A percentile compares a stretch with the other conserved stretches of the same genome.
Evolutionary conservation across 2,329 filamentous ascomycete genomes (phyloP).

Genomic region (Fusarium sp.): DNA sequence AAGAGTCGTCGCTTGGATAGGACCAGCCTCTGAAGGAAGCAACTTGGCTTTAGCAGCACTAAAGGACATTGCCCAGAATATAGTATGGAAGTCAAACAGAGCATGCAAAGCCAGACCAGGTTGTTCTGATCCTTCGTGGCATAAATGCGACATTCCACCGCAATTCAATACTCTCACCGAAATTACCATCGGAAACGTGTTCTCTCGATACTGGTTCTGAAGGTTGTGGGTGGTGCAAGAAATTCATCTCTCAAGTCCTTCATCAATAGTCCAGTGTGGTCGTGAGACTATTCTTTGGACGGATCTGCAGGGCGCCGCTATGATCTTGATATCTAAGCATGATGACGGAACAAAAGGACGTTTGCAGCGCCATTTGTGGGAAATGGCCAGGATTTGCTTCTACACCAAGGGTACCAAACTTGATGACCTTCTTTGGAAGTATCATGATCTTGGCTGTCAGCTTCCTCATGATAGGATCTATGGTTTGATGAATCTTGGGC

Average conservation of each 20-base stretch:
- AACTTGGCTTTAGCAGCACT: not conserved
- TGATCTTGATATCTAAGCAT: not conserved
- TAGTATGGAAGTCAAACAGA: not conserved
- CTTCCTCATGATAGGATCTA: not conserved
- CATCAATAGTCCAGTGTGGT: not conserved
- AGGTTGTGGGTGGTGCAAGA: not conserved
- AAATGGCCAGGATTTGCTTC: not conserved
- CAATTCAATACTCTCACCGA: not conserved
- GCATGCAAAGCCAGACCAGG: not conserved
- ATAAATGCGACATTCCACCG: not conserved
- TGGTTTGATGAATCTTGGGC: not conserved
- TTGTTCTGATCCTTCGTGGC: not conserved
- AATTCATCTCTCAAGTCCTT: not conserved
- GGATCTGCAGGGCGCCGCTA: not conserved
- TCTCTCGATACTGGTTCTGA: not conserved
- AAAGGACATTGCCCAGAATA: not conserved
- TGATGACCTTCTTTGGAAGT: not conserved
- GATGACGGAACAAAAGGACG: not conserved
- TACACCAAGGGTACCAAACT: not conserved
- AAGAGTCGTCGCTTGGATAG: slow-evolving; percentile 11
- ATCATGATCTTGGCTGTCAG: not conserved
- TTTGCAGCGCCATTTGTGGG: not conserved
- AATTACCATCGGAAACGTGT: not conserved
- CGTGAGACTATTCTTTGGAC: not conserved
- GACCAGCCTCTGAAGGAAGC: not conserved